Evolutionary conservation across 2,329 filamentous ascomycete species (phyloP), one percentile per base, ranked within the genome.

Genomic region (Aspergillus latus): DNA sequence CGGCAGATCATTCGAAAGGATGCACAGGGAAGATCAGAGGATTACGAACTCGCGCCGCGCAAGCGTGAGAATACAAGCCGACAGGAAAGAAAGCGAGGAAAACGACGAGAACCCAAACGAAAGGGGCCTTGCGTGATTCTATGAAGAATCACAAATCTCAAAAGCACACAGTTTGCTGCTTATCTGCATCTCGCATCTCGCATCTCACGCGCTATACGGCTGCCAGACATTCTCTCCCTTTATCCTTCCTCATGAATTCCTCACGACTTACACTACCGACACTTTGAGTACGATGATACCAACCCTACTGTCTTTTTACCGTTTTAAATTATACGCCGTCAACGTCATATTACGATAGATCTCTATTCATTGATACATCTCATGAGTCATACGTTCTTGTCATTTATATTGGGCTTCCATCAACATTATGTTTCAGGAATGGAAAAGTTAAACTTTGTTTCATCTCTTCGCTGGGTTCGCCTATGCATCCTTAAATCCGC

Each of bases 1-100:
- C 83, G 89, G 58, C 90, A 94, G 72, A 91, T 95, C 76, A 84
- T 94, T 56, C 82, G 86, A 59, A 89, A 86, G 66, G 89, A 93
- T 59, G 65, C 74, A 37, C 68, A 75, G 56, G 68, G 72, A 10
- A 74, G 69, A 43, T 63, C 71, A 49, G 65, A 70, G 28, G 56
- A 57, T 16, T 65, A 60, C 16, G 66, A 65, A 6, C 61, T 66
- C 40, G 58, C 62, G 5, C 57, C 56, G n/a, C 68, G 71, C 43
- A 74, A 73, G 60, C 67, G 71, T 30, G 73, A 76, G 11, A 64
- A 66, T 15, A 61, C 69, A 2, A 69, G 65, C 47, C 66, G 70
- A 43, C 63, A 69, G 42, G 71, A 76, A 39, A 65, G 72, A 32
- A 73, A 73, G 58, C 63, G 64, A 55, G 67, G 72, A 15, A 67